Evolutionary conservation across 176 grass and related monocot genomes (phyloP).

Genomic region (Oryza brachyantha): DNA sequence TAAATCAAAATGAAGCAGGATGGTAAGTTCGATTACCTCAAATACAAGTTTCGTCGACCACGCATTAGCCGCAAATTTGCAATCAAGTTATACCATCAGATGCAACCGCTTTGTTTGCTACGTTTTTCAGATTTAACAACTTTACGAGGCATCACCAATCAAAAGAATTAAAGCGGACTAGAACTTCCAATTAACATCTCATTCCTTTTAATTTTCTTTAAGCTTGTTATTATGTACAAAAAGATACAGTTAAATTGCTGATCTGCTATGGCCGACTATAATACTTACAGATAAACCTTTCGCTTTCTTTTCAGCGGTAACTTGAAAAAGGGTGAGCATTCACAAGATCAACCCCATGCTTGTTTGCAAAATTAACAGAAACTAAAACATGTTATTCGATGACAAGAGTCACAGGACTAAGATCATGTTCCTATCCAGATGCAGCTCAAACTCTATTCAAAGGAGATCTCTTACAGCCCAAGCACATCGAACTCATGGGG

Average conservation of each 20-base stretch:
- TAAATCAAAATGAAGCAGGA: no score
- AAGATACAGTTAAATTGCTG: neutral
- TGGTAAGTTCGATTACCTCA: no score
- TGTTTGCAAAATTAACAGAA: neutral
- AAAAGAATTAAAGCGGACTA: neutral
- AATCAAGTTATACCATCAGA: no score
- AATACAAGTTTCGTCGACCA: no score
- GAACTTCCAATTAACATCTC: neutral
- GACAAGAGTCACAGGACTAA: neutral
- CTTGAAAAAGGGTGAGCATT: conserved; percentile 26
- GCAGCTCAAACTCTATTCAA: neutral
- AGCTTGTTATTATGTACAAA: neutral
- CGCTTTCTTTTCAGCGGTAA: neutral
- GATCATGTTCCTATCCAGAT: conserved; percentile 22
- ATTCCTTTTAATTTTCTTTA: neutral
- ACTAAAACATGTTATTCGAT: conserved; percentile 23
- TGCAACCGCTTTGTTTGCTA: no score
- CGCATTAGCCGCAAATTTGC: no score
- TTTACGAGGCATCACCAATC: no score
- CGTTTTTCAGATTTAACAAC: no score
- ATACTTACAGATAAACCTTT: neutral
- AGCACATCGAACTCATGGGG: conserved; percentile 93
- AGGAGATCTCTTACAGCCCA: conserved; percentile 37
- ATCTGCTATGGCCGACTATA: conserved; percentile 12
- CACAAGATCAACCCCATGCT: neutral